Base-by-base conservation (phyloP, 2,329 filamentous ascomycete species). In the Colletotrichum salicis region DNA sequence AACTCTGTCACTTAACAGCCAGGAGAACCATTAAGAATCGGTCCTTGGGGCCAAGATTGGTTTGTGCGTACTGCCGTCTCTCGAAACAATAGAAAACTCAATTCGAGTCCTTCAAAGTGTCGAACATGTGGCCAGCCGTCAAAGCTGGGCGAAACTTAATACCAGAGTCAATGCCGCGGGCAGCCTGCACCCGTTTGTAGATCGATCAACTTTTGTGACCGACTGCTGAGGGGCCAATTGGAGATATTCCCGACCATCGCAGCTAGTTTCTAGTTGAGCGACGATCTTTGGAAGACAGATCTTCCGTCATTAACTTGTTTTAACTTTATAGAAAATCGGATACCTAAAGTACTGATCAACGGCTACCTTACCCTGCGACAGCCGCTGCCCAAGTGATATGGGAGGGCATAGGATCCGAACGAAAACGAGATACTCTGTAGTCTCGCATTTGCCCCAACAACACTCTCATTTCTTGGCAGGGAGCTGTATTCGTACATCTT, bases 1-100 rank as follows among this genome's bases (percentile, higher is more conserved):
- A 70, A 70, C 63, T 70, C 56, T 70, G 63, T 67, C 37, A 57
- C 19, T 57, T 48, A 48, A 41, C 57, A 31, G 56, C 29, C 56
- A 67, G 22, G n/a, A 22, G n/a, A 35, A 29, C 12, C 29, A 35
- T 58, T 65, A 59, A 19, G 55, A 33, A 48, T 22, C 13, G 5
- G 22, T 4, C 51, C 13, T 56, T 15, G 19, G 63, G 48, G 56
- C 62, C 27, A 37, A 4, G 22, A 19, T 31, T 33, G 68, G 63
- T 56, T 41, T 33, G 68, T 67, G 63, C 63, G 33, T 45, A 33
- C 22, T 37, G 35, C 29, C 15, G 11, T n/a, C 41, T 48, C 15
- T 35, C 37, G 48, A 70, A 60, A 70, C 55, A n/a, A 13, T 2
- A 4, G 27, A 24, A 45, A 55, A 70, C 27, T 70, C 45, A 66